Evolutionary conservation across 78 protist genomes (phyloP).

Genomic region (Ministeria vibrans): DNA sequence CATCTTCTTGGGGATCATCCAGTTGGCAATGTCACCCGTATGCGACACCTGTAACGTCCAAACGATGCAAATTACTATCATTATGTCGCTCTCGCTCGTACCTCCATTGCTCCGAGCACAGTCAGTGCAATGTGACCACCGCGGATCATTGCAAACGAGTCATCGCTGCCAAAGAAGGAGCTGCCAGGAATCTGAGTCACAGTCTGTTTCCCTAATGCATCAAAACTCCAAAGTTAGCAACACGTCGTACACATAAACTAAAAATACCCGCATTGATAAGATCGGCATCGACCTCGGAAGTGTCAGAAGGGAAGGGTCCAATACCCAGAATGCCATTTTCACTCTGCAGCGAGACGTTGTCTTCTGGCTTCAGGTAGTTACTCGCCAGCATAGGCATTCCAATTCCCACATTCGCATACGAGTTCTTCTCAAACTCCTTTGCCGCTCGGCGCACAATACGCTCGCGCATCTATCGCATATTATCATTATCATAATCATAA

Average conservation of each 20-base stretch:
- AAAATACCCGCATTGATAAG: constrained; percentile 73
- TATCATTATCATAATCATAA: neutral
- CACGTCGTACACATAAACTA: neutral
- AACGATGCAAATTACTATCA: too few relatives aligned
- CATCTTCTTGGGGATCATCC: constrained; percentile 94
- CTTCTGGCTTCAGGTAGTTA: constrained; percentile 66
- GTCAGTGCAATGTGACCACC: constrained; percentile 85
- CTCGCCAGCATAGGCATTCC: constrained; percentile 93
- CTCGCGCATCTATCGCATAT: constrained; percentile 46
- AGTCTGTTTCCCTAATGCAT: constrained; percentile 80
- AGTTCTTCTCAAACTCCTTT: constrained; percentile 80
- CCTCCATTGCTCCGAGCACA: constrained; percentile 92
- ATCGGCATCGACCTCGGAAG: constrained; percentile 79
- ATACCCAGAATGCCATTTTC: constrained; percentile 94
- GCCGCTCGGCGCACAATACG: constrained; percentile 86
- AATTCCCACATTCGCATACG: constrained; percentile 90
- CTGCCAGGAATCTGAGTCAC: constrained; percentile 83
- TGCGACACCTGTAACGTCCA: constrained; percentile 77
- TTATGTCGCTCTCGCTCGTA: too few relatives aligned
- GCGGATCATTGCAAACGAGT: constrained; percentile 93
- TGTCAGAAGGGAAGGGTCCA: constrained; percentile 80
- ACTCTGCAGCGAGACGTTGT: constrained; percentile 63
- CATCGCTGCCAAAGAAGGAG: constrained; percentile 65
- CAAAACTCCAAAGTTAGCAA: neutral
- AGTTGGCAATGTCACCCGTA: constrained; percentile 93